These are phyloP conservation scores for Porodaedalea pini DNA, from an alignment of 1,284 basidiomycete species.

Conservation along the genomic window DNA sequence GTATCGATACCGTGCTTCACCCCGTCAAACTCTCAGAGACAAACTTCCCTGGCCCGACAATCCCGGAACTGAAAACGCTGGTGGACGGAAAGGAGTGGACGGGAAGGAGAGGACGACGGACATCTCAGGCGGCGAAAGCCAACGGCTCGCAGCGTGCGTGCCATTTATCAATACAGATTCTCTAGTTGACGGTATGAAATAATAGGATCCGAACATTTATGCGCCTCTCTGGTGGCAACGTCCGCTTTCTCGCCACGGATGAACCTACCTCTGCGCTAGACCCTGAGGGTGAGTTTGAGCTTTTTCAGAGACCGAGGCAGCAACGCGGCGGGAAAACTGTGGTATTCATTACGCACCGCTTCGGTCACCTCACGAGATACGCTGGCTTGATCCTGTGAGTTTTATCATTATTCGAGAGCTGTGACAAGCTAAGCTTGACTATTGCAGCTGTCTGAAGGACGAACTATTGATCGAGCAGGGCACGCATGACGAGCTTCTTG, in stretches of 20 bases:
- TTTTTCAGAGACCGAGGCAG: constrained; percentile 52
- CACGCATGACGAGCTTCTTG: constrained; percentile 19
- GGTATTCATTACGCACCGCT: constrained; percentile 67
- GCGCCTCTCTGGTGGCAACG: constrained; percentile 41
- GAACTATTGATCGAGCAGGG: constrained; percentile 18
- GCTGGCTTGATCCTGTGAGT: constrained; percentile 30
- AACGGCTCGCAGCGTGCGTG: constrained; percentile 33
- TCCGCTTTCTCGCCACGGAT: constrained; percentile 27
- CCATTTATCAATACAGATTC: constrained; percentile 26
- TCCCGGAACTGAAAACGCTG: constrained; percentile 25
- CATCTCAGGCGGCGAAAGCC: constrained; percentile 40
- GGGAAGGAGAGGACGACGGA: constrained; percentile 34
- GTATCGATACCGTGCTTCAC: constrained; percentile 36
- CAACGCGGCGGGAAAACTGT: constrained; percentile 59
- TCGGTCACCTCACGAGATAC: constrained; percentile 60
- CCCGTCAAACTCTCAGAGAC: constrained; percentile 26
- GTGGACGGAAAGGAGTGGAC: constrained; percentile 21
- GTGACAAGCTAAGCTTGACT: background rate
- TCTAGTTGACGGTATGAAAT: background rate
- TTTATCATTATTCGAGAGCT: constrained; percentile 32
- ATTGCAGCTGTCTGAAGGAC: constrained; percentile 4
- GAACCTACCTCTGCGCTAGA: constrained; percentile 46
- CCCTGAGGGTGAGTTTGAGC: constrained; percentile 43
- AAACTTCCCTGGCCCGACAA: background rate
- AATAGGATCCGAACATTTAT: constrained; percentile 34